Conservation (phyloP, 1,284 basidiomycete species). For the Volvariella surrecta region DNA sequence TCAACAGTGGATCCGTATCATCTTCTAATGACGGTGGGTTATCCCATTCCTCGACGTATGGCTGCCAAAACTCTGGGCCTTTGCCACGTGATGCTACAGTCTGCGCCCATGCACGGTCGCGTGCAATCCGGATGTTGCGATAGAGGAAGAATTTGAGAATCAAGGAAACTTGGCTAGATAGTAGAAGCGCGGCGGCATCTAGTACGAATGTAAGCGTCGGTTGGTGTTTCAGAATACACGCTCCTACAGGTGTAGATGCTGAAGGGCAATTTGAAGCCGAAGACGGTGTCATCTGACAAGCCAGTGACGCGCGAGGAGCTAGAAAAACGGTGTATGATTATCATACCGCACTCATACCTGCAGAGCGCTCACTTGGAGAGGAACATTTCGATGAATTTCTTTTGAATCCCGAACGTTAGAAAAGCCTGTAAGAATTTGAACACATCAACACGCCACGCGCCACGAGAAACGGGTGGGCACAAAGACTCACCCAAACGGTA, state of each 20-base stretch:
- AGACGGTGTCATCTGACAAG: conserved; percentile 52
- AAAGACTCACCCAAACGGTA: conserved; percentile 45
- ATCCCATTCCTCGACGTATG: conserved; percentile 85
- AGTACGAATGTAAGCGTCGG: conserved; percentile 3
- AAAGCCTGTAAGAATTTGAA: conserved; percentile 31
- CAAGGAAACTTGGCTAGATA: conserved; percentile 62
- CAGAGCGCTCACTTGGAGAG: conserved; percentile 43
- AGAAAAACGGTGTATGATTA: conserved; percentile 7
- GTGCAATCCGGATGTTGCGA: conserved; percentile 69
- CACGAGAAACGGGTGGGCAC: conserved; percentile 14
- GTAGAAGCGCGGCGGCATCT: conserved; percentile 71
- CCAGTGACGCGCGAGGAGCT: conserved; percentile 61
- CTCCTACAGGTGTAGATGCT: conserved; percentile 55
- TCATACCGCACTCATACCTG: conserved; percentile 11
- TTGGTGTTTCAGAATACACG: neutral
- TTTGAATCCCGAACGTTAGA: conserved; percentile 58
- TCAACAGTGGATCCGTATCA: conserved; percentile 19
- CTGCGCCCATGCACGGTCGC: conserved; percentile 71
- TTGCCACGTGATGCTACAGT: conserved; percentile 77
- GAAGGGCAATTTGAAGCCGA: conserved; percentile 60
- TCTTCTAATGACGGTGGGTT: conserved; percentile 42
- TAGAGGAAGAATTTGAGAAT: conserved; percentile 77
- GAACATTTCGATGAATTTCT: conserved; percentile 51
- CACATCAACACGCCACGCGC: neutral
- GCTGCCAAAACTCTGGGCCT: conserved; percentile 74